Base-by-base conservation (phyloP, 257 asterid species). In the Solanum virginianum region DNA sequence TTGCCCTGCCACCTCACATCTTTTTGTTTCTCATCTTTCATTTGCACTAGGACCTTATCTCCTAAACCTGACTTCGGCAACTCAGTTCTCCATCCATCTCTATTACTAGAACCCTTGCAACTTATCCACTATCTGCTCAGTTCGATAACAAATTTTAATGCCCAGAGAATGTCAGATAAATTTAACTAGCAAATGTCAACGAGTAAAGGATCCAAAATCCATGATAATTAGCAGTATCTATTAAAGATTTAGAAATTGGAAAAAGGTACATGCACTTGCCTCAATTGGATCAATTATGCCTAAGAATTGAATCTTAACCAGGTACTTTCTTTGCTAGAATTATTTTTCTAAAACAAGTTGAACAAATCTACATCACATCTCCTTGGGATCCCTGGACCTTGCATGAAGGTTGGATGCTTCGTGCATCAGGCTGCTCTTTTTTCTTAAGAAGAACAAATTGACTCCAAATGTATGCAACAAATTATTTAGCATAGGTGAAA, bases 251-350 rank as follows among this genome's bases (percentile, higher is more conserved):
- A 26, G 26, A 53, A 79, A 53, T 16, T 79, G 45, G 65, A 65
- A 79, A 79, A 65, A 65, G 79, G 22, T 45, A 47, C 7, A 39
- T 81, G 85, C 54, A 80, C 90, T 71, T 93, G 85, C 99, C 99
- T 97, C 98, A 83, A 97, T 97, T 75, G 98, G 99, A 90, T 97
- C 99, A 36, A 97, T 91, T 83, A 97, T 93, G 88, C 99, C 99
- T n/a, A 26, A 83, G 24, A 70, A 54, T 24, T 36, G 43, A 47
- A 69, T 36, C 49, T 63, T 63, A 62, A 63, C 49, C 79, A 82
- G 57, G 62, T 63, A 29, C 18, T 41, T 60, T 43, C 15, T 77
- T 51, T 77, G 45, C 85, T 29, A 41, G 62, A 45, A 63, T 20
- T 22, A 24, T 20, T 82, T 32, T 45, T 24, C 26, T 45, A 26